A percentile compares a stretch with the other conserved stretches of the same genome.
Conservation (phyloP, 169 alveolate genomes). For the Plasmodium knowlesi region DNA sequence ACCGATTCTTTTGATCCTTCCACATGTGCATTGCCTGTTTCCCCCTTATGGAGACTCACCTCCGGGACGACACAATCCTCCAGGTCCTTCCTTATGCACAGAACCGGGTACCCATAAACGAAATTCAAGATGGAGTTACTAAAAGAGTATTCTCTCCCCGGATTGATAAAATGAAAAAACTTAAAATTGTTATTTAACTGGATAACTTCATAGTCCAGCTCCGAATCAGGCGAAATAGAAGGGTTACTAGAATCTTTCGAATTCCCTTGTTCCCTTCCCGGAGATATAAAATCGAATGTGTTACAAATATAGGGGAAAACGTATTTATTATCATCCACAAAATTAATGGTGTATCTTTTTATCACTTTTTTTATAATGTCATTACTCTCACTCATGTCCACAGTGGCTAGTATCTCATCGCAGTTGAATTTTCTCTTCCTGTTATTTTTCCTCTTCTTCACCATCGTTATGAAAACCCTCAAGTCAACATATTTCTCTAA, state of each 20-base stretch:
- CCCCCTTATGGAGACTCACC: neutral
- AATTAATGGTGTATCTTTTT: slow-evolving; percentile 6
- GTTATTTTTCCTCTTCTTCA: slow-evolving; percentile 17
- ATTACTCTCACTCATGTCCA: neutral
- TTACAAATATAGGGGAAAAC: slow-evolving; percentile 66
- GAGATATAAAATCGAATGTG: slow-evolving; percentile 9
- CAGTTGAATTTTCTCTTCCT: slow-evolving; percentile 35
- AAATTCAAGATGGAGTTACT: slow-evolving; percentile 66
- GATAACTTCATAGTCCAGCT: neutral
- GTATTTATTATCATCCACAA: slow-evolving; percentile 63
- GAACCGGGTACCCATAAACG: slow-evolving; percentile 58
- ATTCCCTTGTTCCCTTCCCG: neutral
- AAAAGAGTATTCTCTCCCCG: slow-evolving; percentile 14
- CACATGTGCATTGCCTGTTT: neutral
- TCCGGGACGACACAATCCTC: neutral
- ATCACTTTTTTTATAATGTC: neutral
- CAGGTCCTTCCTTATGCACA: neutral
- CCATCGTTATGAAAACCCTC: slow-evolving; percentile 33
- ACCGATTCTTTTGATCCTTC: neutral
- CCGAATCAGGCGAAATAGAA: no score
- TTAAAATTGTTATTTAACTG: slow-evolving; percentile 19
- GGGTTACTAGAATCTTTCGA: neutral
- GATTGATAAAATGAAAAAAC: slow-evolving; percentile 54
- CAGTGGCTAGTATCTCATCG: slow-evolving; percentile 2
- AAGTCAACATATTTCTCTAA: slow-evolving; percentile 22